A percentile compares a stretch with the other conserved stretches of the same genome.
These are phyloP conservation scores for Usnea hakonensis DNA, from an alignment of 495 filamentous ascomycete species.

Conservation along the genomic window DNA sequence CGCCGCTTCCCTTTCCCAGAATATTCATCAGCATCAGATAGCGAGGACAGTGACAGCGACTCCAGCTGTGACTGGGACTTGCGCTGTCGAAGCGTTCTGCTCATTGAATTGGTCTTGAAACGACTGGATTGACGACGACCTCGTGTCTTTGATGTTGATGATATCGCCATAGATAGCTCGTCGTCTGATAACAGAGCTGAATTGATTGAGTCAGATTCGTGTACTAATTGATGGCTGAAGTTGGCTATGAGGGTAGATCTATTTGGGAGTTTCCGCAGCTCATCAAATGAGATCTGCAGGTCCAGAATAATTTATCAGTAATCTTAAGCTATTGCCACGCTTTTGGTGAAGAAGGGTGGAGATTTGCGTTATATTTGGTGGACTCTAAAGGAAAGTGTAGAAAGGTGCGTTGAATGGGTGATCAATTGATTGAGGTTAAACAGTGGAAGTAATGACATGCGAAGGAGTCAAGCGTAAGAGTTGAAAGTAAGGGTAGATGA, in stretches of 20 bases:
- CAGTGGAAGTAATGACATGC: background rate
- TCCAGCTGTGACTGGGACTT: slow-evolving; percentile 6
- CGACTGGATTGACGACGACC: background rate
- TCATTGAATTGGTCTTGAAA: background rate
- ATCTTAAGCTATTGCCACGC: background rate
- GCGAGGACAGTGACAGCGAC: slow-evolving; percentile 8
- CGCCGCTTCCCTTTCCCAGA: slow-evolving; percentile 1
- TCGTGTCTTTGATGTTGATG: background rate
- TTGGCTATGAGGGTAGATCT: slow-evolving; percentile 7
- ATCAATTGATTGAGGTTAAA: background rate
- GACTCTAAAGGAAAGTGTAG: background rate
- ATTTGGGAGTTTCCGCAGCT: slow-evolving; percentile 7
- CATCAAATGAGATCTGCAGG: slow-evolving; percentile 13
- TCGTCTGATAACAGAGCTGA: slow-evolving; percentile 22
- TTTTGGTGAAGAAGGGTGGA: background rate
- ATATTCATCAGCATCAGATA: slow-evolving; percentile 3
- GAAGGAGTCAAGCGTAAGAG: background rate
- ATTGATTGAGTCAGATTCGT: slow-evolving; percentile 1
- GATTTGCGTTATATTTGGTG: background rate
- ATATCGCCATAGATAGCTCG: slow-evolving; percentile 13
- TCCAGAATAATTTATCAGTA: background rate
- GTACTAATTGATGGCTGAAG: background rate
- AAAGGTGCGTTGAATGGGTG: too few relatives aligned
- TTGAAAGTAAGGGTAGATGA: background rate
- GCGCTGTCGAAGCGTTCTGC: slow-evolving; percentile 5